Percentiles rank a stretch among this genome's conserved stretches.
Evolutionary conservation across 331 rosid genomes (phyloP).

Genomic region (Malus hybrid): DNA sequence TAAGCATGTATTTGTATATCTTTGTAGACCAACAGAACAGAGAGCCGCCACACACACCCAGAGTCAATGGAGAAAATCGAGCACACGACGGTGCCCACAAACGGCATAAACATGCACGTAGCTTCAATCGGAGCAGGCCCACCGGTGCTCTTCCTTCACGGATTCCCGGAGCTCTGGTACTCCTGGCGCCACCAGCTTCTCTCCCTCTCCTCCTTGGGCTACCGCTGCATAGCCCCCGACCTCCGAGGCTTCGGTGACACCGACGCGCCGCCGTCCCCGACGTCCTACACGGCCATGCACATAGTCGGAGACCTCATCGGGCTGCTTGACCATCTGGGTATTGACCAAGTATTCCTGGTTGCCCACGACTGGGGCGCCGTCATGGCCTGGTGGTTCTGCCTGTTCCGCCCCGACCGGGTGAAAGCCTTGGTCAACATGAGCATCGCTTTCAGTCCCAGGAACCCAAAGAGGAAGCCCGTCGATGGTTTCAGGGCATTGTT

Average conservation of each 20-base stretch:
- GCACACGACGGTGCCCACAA: slow-evolving; percentile 41
- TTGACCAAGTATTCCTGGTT: slow-evolving; percentile 55
- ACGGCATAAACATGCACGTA: slow-evolving; percentile 60
- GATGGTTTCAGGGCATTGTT: slow-evolving; percentile 27
- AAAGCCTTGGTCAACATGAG: slow-evolving; percentile 70
- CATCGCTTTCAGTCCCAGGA: slow-evolving; percentile 30
- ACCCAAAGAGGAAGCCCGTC: slow-evolving; percentile 26
- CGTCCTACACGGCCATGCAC: slow-evolving; percentile 48
- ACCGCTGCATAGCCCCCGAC: slow-evolving; percentile 67
- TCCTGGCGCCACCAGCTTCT: slow-evolving; percentile 78
- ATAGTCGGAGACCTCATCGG: slow-evolving; percentile 63
- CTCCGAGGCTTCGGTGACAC: slow-evolving; percentile 72
- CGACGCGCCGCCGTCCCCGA: slow-evolving; percentile 41
- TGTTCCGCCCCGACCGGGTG: slow-evolving; percentile 54
- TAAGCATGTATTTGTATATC: neutral
- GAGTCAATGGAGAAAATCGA: slow-evolving; percentile 53
- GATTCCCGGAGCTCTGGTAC: slow-evolving; percentile 79
- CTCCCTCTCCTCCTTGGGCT: slow-evolving; percentile 44
- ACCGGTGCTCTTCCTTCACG: slow-evolving; percentile 50
- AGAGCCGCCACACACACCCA: too few species aligned
- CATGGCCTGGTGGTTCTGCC: slow-evolving; percentile 58
- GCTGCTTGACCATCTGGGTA: slow-evolving; percentile 46
- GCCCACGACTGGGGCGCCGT: slow-evolving; percentile 78
- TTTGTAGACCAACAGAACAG: too few species aligned
- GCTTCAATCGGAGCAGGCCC: slow-evolving; percentile 67